These are phyloP conservation scores for Taphrina populina DNA, from an alignment of 1,139 yeast genomes.

Conservation along the genomic window DNA sequence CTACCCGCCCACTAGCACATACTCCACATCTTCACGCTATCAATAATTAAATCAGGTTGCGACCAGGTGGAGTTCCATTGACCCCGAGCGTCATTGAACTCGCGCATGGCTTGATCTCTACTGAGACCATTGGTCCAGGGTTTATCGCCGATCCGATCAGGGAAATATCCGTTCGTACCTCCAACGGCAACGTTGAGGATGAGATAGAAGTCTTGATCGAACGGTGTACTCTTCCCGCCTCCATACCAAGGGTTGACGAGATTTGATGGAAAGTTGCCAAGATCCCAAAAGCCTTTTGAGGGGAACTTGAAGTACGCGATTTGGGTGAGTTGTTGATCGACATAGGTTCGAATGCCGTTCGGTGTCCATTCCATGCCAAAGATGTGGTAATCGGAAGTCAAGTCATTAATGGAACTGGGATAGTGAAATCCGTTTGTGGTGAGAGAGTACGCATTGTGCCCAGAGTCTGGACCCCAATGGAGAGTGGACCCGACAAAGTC, in stretches of 20 bases:
- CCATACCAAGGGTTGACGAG: slow-evolving; percentile 38
- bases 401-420: slow-evolving; percentile 33
- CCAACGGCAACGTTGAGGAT: slow-evolving; percentile 39
- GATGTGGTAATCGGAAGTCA: slow-evolving; percentile 36
- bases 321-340: slow-evolving; percentile 38
- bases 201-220: slow-evolving; percentile 38
- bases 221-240: slow-evolving; percentile 36
- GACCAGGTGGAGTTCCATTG: slow-evolving; percentile 29
- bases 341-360: slow-evolving; percentile 37
- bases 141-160: slow-evolving; percentile 37
- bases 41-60: slow-evolving; percentile 19
- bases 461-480: slow-evolving; percentile 38
- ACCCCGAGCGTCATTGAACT: slow-evolving; percentile 5
- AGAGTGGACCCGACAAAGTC: slow-evolving; percentile 37
- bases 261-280: slow-evolving; percentile 36
- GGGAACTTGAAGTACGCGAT: slow-evolving; percentile 36
- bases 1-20: no score
- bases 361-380: slow-evolving; percentile 39
- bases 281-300: slow-evolving; percentile 35
- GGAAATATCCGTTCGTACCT: slow-evolving; percentile 38
- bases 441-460: slow-evolving; percentile 32
- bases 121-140: slow-evolving; percentile 37
- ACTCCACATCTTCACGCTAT: slow-evolving; percentile 31
- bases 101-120: slow-evolving; percentile 20
- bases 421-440: slow-evolving; percentile 31